These are phyloP conservation scores for Holtermanniella nyarrowii DNA, from an alignment of 768 basidiomycete species.

Conservation along the genomic window DNA sequence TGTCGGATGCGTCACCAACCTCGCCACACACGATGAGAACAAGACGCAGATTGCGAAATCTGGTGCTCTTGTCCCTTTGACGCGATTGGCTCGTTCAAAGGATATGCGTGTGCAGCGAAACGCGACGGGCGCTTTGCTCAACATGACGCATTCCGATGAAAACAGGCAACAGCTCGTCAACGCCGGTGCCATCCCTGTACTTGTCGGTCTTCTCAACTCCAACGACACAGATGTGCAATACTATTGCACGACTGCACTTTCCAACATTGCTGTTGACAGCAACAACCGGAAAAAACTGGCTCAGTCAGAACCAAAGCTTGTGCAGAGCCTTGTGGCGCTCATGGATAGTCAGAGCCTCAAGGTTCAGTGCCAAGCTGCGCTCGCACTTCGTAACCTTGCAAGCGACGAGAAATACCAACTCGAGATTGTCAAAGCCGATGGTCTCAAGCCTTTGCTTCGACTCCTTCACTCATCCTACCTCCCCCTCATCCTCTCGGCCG, in stretches of 20 bases:
- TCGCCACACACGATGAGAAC: slow-evolving; percentile 98
- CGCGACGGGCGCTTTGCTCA: slow-evolving; percentile 91
- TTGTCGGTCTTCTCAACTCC: slow-evolving; percentile 85
- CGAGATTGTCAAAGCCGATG: slow-evolving; percentile 93
- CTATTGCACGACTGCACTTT: slow-evolving; percentile 96
- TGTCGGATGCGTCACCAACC: slow-evolving; percentile 95
- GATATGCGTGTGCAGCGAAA: slow-evolving; percentile 99
- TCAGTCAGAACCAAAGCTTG: slow-evolving; percentile 84
- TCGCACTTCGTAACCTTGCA: slow-evolving; percentile 90
- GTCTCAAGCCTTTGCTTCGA: slow-evolving; percentile 79
- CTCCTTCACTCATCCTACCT: slow-evolving; percentile 93
- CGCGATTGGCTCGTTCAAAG: slow-evolving; percentile 88
- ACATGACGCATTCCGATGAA: slow-evolving; percentile 99
- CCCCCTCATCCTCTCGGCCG: slow-evolving; percentile 92
- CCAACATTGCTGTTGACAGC: slow-evolving; percentile 96
- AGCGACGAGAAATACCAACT: slow-evolving; percentile 98
- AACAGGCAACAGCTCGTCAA: slow-evolving; percentile 97
- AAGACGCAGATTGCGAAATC: slow-evolving; percentile 99
- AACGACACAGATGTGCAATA: slow-evolving; percentile 99
- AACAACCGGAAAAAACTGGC: slow-evolving; percentile 89
- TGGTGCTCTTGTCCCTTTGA: slow-evolving; percentile 93
- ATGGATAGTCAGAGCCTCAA: slow-evolving; percentile 98
- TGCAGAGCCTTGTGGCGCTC: slow-evolving; percentile 79
- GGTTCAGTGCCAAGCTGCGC: slow-evolving; percentile 95
- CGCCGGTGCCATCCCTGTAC: slow-evolving; percentile 94